Conservation (phyloP, 345 rosid genomes). For the Eucalyptus regnans region DNA sequence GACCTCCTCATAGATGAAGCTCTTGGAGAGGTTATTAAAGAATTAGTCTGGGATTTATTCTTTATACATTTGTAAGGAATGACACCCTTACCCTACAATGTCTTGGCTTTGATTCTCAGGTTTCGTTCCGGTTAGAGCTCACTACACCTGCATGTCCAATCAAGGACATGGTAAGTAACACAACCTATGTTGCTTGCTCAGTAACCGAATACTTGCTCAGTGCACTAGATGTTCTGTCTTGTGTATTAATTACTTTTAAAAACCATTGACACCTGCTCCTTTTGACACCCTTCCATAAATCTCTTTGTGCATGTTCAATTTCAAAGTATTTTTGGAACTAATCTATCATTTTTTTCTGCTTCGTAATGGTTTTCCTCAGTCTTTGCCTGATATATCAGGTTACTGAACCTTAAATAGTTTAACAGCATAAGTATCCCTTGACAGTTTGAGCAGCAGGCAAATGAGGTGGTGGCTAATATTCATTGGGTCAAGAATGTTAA, state of each 20-base stretch:
- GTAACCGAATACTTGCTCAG: not conserved
- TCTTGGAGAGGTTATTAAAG: conserved; percentile 50
- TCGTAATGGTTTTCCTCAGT: not conserved
- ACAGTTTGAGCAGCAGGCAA: conserved; percentile 87
- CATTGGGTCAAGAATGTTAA: conserved; percentile 82
- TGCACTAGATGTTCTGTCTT: not conserved
- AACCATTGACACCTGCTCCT: not conserved
- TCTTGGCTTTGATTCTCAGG: conserved; percentile 33
- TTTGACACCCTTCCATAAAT: not conserved
- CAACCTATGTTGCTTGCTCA: not conserved
- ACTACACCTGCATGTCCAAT: conserved; percentile 98
- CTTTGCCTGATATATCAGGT: not conserved
- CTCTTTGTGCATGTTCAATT: not conserved
- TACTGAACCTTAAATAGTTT: not conserved
- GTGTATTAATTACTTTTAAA: not conserved
- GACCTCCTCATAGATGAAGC: conserved; percentile 57
- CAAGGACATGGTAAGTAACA: conserved; percentile 70
- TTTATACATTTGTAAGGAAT: not conserved
- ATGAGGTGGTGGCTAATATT: conserved; percentile 68
- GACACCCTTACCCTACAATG: not conserved
- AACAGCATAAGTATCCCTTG: not conserved
- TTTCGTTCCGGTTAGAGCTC: conserved; percentile 85
- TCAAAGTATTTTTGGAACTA: not conserved
- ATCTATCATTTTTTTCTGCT: not conserved
- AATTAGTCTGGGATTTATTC: not conserved